Percentiles rank a stretch among this genome's conserved stretches.
Conservation (phyloP, 1,139 yeast species). For the Hyphopichia wangnamkhiaoensis region DNA sequence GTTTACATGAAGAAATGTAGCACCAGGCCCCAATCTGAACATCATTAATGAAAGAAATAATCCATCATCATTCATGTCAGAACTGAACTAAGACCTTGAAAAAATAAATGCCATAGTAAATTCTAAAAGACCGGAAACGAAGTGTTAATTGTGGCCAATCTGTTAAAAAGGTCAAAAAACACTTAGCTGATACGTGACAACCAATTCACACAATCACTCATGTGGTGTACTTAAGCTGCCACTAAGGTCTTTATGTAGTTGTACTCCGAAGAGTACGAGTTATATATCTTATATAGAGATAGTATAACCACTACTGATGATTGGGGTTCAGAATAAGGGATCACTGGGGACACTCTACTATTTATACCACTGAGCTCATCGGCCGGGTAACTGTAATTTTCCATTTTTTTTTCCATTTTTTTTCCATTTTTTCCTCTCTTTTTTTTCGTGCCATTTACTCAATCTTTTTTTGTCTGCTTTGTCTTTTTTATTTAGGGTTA, state of each 20-base stretch:
- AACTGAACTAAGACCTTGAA: conserved; percentile 25
- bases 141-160: conserved; percentile 65
- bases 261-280: conserved; percentile 36
- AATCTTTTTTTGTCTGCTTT: too few species aligned
- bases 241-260: conserved; percentile 57
- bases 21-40: conserved; percentile 49
- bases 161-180: conserved; percentile 60
- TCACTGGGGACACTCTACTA: conserved; percentile 17
- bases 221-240: conserved; percentile 33
- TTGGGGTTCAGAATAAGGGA: conserved; percentile 26
- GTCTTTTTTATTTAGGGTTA: too few species aligned
- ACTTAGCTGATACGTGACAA: conserved; percentile 52
- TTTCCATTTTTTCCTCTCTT: background rate
- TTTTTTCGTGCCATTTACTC: too few species aligned
- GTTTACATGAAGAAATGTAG: conserved; percentile 31
- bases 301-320: conserved; percentile 78
- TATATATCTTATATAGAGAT: conserved; percentile 57
- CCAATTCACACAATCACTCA: conserved; percentile 37
- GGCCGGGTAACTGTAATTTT: conserved; percentile 18
- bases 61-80: conserved; percentile 18
- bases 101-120: conserved; percentile 39
- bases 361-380: conserved; percentile 13
- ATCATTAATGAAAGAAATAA: conserved; percentile 17
- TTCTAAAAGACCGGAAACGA: conserved; percentile 79
- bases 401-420: background rate